These are phyloP conservation scores for Neonectria magnoliae DNA, from an alignment of 2,329 filamentous ascomycete species.

Conservation along the genomic window DNA sequence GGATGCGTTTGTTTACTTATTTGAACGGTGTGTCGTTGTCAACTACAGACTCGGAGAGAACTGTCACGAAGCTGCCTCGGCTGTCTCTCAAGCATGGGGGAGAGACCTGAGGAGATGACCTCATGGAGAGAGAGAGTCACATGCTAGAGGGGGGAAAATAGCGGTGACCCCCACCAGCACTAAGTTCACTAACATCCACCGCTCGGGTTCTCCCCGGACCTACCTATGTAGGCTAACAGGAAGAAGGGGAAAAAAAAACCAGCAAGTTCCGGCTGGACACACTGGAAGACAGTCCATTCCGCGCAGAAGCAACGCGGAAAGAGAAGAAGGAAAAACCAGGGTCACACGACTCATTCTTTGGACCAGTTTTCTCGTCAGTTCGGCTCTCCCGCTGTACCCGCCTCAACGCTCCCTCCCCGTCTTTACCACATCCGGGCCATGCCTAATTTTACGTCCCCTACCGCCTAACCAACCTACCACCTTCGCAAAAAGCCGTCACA, in stretches of 20 bases:
- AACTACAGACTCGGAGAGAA: constrained; percentile 12
- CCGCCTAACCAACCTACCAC: constrained; percentile 1
- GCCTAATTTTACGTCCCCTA: constrained; percentile 14
- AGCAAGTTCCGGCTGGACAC: constrained; percentile 2
- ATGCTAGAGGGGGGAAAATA: constrained; percentile 9
- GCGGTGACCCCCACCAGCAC: constrained; percentile 11
- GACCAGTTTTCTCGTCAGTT: constrained; percentile 5
- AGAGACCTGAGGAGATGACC: background rate
- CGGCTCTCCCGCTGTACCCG: background rate
- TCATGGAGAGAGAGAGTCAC: background rate
- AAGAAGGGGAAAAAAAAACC: constrained; percentile 7
- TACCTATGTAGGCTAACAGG: background rate
- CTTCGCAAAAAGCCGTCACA: constrained; percentile 29
- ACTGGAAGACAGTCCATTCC: constrained; percentile 9
- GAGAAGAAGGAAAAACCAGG: constrained; percentile 24
- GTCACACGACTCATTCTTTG: constrained; percentile 37
- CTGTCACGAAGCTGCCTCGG: constrained; percentile 8
- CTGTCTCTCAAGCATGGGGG: background rate
- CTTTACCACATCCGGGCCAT: background rate
- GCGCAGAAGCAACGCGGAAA: constrained; percentile 23
- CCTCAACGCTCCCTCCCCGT: no score
- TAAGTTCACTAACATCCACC: background rate
- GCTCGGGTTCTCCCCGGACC: constrained; percentile 21
- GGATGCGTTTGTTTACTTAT: background rate
- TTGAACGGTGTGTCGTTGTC: background rate